Evolutionary conservation across 768 basidiomycete species (phyloP), one percentile per base, ranked within the genome.

Genomic region (Calocybe cyanea): DNA sequence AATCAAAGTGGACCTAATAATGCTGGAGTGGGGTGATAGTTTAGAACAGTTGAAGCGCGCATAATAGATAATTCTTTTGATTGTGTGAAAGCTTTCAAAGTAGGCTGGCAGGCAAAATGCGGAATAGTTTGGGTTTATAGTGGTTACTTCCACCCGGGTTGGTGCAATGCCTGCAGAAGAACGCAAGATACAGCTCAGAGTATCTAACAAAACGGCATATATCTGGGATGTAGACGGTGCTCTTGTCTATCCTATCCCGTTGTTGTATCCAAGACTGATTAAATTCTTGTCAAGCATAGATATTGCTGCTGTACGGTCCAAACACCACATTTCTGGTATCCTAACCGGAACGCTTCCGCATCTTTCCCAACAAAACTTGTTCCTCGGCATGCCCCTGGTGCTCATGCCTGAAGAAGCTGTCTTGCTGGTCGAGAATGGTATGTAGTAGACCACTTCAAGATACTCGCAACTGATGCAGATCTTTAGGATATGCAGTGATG

Each of bases 321-420:
- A 83, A 54, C 83, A 96, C 63, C 82, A 73, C 45, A 76, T 98
- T 38, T 92, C 89, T 57, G 93, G 95, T 28, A 71, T 92, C 35
- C 67, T 97, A 35, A 76, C 81, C 0, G 96, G 96, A 0, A 98
- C 96, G 1, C 78, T 99, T 11, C 94, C 96, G 2, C 92, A 93
- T 60, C 75, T 98, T 1, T 84, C 92, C 1, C 94, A 97, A 57
- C 96, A 99, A 66, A 99, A 99, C 69, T 80, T 87, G 2, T 99
- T 99, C 61, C 73, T 99, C 25, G 96, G 96, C 6, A 68, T 92
- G n/a, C 96, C 96, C 1, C 71, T 96, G 5, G 69, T 89, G 7
- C 70, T 98, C 1, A 79, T 90, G 66, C 90, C 92, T 0, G 96
- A 99, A 64, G 96, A 98, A 61, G 91, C 85, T 7, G 90, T 89